Conservation (phyloP, 2,329 filamentous ascomycete genomes). For the Colletotrichum noveboracense region DNA sequence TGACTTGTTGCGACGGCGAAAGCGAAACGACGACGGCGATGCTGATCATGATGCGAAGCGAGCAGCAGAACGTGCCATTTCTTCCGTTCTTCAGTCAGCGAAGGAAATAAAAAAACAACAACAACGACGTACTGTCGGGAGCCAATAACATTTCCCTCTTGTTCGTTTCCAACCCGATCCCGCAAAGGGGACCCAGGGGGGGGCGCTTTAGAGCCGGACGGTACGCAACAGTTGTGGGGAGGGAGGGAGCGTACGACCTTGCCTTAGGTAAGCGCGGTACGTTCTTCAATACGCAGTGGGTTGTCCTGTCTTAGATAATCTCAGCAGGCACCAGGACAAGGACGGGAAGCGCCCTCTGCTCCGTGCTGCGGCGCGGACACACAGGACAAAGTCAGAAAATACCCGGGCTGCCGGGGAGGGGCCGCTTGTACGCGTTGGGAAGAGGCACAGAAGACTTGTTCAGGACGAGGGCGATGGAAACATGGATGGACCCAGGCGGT, state of each 20-base stretch:
- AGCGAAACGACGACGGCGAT: background rate
- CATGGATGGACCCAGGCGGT: conserved; percentile 16
- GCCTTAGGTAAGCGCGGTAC: background rate
- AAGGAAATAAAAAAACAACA: background rate
- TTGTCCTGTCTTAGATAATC: background rate
- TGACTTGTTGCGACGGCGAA: background rate
- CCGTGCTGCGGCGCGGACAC: background rate
- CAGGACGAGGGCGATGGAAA: conserved; percentile 2
- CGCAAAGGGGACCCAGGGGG: background rate
- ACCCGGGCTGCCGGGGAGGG: conserved; percentile 15
- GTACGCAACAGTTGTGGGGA: background rate
- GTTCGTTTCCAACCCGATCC: conserved; percentile 2
- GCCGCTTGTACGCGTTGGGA: conserved; percentile 14
- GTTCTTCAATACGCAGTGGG: background rate
- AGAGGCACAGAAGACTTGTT: conserved; percentile 4
- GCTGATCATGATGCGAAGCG: background rate
- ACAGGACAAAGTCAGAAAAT: conserved; percentile 10
- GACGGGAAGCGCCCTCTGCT: background rate
- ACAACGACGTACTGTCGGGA: background rate
- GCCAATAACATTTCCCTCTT: conserved; percentile 3
- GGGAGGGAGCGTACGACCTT: background rate
- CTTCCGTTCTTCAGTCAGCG: background rate
- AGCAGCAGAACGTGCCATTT: background rate
- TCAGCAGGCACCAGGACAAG: background rate
- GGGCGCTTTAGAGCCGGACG: background rate